Conservation (phyloP, 441 rosid genomes). For the Bocquillonia castaneifolia region DNA sequence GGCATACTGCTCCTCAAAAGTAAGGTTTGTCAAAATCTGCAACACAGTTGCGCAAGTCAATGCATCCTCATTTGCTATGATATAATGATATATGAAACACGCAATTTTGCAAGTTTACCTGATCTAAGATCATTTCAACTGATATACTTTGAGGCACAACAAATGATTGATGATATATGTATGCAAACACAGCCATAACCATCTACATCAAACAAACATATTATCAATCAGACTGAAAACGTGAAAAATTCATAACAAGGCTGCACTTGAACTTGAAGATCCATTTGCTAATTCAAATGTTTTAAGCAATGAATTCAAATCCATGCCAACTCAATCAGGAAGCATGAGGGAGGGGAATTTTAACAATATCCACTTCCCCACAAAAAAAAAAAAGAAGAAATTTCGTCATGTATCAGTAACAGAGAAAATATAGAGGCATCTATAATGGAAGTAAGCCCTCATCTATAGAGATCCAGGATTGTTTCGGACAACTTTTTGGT, state of each 20-base stretch:
- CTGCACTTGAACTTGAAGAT: neutral
- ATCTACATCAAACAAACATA: slow-evolving; percentile 39
- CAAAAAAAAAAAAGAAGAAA: neutral
- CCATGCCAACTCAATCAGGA: neutral
- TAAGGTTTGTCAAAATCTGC: slow-evolving; percentile 57
- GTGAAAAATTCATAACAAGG: neutral
- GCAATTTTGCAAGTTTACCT: slow-evolving; percentile 36
- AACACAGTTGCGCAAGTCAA: neutral
- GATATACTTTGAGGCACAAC: slow-evolving; percentile 49
- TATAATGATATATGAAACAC: neutral
- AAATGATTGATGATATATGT: slow-evolving; percentile 82
- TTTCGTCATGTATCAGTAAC: neutral
- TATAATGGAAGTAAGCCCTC: neutral
- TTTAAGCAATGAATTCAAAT: neutral
- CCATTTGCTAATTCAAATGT: neutral
- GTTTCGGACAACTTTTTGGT: no score
- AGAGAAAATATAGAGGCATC: neutral
- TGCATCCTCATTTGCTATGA: neutral
- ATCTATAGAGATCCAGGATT: neutral
- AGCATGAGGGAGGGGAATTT: neutral
- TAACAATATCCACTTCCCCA: neutral
- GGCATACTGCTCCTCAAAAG: slow-evolving; percentile 68
- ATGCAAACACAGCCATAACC: slow-evolving; percentile 97
- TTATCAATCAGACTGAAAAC: neutral
- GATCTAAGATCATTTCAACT: slow-evolving; percentile 65